Percentiles rank a stretch among this genome's conserved stretches.
phyloP scores from a whole-genome alignment of 306 rosid genomes.

The Cicer bijugum region DNA sequence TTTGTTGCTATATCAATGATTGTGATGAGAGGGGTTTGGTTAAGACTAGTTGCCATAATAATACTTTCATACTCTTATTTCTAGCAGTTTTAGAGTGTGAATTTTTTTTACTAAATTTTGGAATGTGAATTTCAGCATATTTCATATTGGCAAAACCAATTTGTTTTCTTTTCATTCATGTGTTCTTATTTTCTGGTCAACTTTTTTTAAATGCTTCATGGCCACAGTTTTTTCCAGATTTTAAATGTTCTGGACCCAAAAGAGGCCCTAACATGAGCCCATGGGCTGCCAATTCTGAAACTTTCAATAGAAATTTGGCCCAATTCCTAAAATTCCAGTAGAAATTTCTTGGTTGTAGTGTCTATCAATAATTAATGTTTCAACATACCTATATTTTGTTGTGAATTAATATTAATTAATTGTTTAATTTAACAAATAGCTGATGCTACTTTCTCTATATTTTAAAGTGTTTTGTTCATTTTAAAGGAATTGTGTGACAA shows the following conservation, averaged over 20 bases:
- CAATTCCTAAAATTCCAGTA: neutral
- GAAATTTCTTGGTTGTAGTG: no score
- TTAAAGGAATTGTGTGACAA: neutral
- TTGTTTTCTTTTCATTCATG: conserved; percentile 5
- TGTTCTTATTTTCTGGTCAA: neutral
- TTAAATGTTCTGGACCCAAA: neutral
- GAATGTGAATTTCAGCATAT: conserved; percentile 26
- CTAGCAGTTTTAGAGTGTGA: conserved; percentile 21
- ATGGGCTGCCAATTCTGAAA: neutral
- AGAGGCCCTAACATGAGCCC: neutral
- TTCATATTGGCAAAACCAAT: conserved; percentile 21
- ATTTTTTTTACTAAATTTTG: neutral
- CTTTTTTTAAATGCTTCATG: conserved; percentile 7
- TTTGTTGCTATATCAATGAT: conserved; percentile 17
- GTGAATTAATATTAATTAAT: neutral
- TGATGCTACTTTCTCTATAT: no score
- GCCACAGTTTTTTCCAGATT: neutral
- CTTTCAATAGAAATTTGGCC: neutral
- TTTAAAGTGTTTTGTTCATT: neutral
- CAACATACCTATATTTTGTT: neutral
- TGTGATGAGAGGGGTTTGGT: conserved; percentile 29
- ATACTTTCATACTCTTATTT: conserved; percentile 34
- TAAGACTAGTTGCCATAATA: conserved; percentile 28
- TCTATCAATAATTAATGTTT: neutral
- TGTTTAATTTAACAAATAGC: neutral